Percentiles rank a stretch among this genome's conserved stretches.
Evolutionary conservation across 129 eudicot genomes (phyloP).

Genomic region (Calendula officinalis): DNA sequence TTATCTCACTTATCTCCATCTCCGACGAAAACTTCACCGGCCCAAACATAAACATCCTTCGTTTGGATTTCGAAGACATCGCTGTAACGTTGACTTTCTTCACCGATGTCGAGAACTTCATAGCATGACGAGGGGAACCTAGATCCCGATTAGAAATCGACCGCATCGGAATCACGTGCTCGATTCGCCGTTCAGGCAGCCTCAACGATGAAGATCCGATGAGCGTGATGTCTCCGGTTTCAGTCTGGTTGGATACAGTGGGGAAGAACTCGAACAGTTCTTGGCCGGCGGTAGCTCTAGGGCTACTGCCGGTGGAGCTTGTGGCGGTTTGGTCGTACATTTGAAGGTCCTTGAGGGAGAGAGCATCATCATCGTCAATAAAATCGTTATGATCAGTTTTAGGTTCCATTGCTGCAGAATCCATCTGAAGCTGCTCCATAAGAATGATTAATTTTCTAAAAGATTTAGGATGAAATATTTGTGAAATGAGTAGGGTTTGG

Average conservation of each 20-base stretch:
- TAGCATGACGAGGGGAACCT: slow-evolving; percentile 6
- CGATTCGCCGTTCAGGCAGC: not conserved
- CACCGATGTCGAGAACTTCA: slow-evolving; percentile 17
- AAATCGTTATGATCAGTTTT: not conserved
- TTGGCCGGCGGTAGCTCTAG: slow-evolving; percentile 25
- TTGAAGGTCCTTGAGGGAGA: slow-evolving; percentile 49
- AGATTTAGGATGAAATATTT: not conserved
- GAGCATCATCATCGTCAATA: slow-evolving; percentile 20
- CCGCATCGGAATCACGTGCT: slow-evolving; percentile 11
- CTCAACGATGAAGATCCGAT: slow-evolving; percentile 31
- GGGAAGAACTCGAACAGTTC: slow-evolving; percentile 49
- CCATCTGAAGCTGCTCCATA: not conserved
- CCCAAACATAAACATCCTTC: slow-evolving; percentile 64
- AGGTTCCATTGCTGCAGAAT: slow-evolving; percentile 20
- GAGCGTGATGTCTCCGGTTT: slow-evolving; percentile 23
- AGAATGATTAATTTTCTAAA: not conserved
- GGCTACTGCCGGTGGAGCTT: slow-evolving; percentile 37
- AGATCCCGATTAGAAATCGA: slow-evolving; percentile 30
- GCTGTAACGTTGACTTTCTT: slow-evolving; percentile 52
- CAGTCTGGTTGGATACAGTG: not conserved
- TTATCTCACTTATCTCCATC: slow-evolving; percentile 60
- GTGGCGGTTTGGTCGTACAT: slow-evolving; percentile 23
- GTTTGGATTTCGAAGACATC: slow-evolving; percentile 52
- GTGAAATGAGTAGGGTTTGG: not conserved
- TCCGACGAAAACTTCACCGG: slow-evolving; percentile 67